These are phyloP conservation scores for Podaxis sp. DNA, from an alignment of 768 basidiomycete genomes.

Conservation along the genomic window DNA sequence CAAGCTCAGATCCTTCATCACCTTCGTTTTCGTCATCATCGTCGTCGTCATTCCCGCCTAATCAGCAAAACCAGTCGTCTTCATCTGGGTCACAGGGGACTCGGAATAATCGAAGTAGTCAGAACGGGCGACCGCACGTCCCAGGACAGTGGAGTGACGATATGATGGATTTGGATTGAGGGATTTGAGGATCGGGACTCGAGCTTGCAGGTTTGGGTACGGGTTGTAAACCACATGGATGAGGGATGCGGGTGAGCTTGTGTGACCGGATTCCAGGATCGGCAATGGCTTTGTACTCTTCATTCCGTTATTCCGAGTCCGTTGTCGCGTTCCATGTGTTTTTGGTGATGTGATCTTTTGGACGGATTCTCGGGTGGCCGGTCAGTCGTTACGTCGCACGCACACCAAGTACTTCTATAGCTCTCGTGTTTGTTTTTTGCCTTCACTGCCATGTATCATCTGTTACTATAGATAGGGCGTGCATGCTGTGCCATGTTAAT, in stretches of 20 bases:
- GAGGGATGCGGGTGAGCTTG: neutral
- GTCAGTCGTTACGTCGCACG: too few species aligned
- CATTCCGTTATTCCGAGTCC: neutral
- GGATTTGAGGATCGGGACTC: neutral
- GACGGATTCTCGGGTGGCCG: too few species aligned
- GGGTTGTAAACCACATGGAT: neutral
- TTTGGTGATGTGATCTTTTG: neutral
- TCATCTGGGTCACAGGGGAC: neutral
- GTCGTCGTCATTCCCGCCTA: neutral
- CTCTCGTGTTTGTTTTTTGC: too few species aligned
- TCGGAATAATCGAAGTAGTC: neutral
- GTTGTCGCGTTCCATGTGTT: neutral
- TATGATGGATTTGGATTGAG: conserved; percentile 10
- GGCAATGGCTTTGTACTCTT: neutral
- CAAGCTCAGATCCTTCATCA: neutral
- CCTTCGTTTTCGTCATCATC: neutral
- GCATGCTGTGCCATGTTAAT: neutral
- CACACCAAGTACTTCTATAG: too few species aligned
- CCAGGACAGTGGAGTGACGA: conserved; percentile 11
- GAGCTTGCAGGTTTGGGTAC: neutral
- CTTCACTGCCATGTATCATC: too few species aligned
- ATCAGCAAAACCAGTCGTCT: neutral
- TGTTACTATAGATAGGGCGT: too few species aligned
- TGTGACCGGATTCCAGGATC: neutral
- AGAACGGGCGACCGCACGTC: neutral